phyloP scores from a whole-genome alignment of 805 yeast species.

The Kazachstania africana region DNA sequence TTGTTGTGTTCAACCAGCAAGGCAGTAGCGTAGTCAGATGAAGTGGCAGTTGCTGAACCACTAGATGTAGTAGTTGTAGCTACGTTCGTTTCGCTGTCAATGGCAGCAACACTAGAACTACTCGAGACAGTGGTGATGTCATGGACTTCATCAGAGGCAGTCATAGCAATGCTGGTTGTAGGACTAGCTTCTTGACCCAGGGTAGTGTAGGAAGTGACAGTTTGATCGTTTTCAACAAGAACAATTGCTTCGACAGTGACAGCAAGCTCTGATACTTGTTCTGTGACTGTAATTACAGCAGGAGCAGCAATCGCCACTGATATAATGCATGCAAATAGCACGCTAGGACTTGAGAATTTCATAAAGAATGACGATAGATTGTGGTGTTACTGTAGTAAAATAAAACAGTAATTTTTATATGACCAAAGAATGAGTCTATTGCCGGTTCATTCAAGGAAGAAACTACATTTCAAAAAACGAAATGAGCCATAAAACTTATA shows the following conservation, averaged over 20 bases:
- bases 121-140: conserved; percentile 6
- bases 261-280: conserved; percentile 17
- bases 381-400: neutral
- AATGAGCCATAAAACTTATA: too few relatives aligned
- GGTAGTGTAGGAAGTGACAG: conserved; percentile 16
- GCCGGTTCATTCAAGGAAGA: too few relatives aligned
- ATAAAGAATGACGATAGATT: conserved; percentile 4
- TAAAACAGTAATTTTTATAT: neutral
- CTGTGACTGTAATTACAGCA: conserved; percentile 20
- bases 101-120: conserved; percentile 29
- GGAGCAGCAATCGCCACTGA: conserved; percentile 15
- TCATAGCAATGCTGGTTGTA: neutral
- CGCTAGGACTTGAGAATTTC: conserved; percentile 16
- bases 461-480: neutral
- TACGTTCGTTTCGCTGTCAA: conserved; percentile 1
- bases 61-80: conserved; percentile 5
- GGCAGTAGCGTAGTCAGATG: neutral
- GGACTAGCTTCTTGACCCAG: neutral
- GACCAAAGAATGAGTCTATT: too few relatives aligned
- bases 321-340: conserved; percentile 12
- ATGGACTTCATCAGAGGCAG: neutral
- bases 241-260: conserved; percentile 21
- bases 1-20: conserved; percentile 38
- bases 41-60: conserved; percentile 5
- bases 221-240: conserved; percentile 16